phyloP scores from a whole-genome alignment of 345 rosid species.

The Zanthoxylum bungeanum region DNA sequence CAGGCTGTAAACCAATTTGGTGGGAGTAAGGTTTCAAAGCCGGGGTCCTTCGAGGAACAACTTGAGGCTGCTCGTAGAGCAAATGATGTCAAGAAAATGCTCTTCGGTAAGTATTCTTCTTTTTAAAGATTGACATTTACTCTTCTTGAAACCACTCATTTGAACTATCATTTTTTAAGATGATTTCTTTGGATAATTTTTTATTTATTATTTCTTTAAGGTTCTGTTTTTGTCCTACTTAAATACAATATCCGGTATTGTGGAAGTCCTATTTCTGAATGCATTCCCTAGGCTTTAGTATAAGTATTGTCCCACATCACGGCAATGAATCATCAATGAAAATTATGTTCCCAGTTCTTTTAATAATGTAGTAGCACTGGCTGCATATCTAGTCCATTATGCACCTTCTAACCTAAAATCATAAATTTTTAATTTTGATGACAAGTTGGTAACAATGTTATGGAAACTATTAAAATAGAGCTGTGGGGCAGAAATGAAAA shows the following conservation, averaged over 20 bases:
- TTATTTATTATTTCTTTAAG: background rate
- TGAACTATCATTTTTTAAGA: background rate
- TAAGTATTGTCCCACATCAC: background rate
- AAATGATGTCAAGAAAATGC: slow-evolving; percentile 69
- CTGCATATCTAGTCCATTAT: background rate
- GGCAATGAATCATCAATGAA: background rate
- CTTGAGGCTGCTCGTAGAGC: slow-evolving; percentile 93
- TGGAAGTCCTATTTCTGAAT: background rate
- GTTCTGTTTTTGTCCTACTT: background rate
- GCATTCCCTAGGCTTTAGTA: background rate
- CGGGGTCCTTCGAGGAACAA: slow-evolving; percentile 70
- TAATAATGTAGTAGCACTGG: background rate
- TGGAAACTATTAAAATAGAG: background rate
- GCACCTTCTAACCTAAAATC: background rate
- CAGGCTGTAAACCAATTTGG: slow-evolving; percentile 47
- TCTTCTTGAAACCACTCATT: background rate
- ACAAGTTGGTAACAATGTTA: background rate
- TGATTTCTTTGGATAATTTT: background rate
- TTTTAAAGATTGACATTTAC: background rate
- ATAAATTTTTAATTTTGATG: background rate
- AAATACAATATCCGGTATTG: background rate
- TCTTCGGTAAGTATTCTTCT: slow-evolving; percentile 59
- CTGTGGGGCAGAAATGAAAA: background rate
- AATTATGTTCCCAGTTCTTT: background rate
- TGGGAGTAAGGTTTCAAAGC: slow-evolving; percentile 49